Percentiles rank a stretch among this genome's conserved stretches.
Conservation (phyloP, 2,329 filamentous ascomycete genomes). For the Ambrosiella cleistominuta region DNA sequence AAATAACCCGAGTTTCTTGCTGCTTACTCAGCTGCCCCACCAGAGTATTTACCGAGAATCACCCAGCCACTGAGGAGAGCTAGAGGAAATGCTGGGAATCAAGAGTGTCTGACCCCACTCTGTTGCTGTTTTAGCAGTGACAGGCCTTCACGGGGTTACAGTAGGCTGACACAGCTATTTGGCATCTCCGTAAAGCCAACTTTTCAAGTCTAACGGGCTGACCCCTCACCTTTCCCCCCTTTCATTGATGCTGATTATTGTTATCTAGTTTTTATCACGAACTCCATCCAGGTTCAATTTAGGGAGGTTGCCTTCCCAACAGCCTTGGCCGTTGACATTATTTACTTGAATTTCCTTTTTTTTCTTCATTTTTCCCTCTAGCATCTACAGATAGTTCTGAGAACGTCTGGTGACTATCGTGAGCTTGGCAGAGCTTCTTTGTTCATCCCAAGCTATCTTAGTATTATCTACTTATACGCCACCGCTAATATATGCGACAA, state of each 20-base stretch:
- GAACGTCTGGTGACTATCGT: background rate
- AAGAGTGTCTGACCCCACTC: background rate
- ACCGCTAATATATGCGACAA: background rate
- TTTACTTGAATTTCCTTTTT: background rate
- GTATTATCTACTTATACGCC: background rate
- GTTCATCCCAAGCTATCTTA: background rate
- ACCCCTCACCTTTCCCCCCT: slow-evolving; percentile 1
- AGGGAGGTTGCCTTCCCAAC: background rate
- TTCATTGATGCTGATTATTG: background rate
- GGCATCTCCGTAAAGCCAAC: background rate
- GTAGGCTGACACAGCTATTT: background rate
- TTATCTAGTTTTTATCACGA: background rate
- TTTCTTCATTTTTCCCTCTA: background rate
- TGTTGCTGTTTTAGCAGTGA: background rate
- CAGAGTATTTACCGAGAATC: background rate
- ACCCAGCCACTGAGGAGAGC: background rate
- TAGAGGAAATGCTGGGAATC: background rate
- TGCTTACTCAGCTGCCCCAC: background rate
- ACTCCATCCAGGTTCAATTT: background rate
- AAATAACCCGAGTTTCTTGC: background rate
- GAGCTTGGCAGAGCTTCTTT: background rate
- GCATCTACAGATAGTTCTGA: no score
- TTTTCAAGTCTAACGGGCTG: background rate
- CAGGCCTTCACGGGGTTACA: background rate
- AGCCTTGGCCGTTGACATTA: background rate